A percentile compares a stretch with the other conserved stretches of the same genome.
Evolutionary conservation across 345 rosid species (phyloP).

Genomic region (Gossypium thurberi): DNA sequence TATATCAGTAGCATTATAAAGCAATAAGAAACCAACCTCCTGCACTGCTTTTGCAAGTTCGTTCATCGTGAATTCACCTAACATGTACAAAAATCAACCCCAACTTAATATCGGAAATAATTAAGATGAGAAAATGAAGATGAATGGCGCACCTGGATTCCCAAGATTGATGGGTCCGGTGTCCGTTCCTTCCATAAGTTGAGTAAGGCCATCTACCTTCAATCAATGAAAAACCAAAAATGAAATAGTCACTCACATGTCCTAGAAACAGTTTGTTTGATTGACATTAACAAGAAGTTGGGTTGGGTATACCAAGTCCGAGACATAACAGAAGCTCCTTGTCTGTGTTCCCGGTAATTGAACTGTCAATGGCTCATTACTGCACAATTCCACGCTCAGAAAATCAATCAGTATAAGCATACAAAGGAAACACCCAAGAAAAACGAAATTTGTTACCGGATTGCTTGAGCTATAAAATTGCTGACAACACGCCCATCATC

Average conservation of each 20-base stretch:
- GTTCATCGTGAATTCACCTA: slow-evolving; percentile 64
- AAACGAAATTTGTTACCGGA: slow-evolving; percentile 38
- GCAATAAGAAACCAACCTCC: slow-evolving; percentile 45
- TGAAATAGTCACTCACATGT: background rate
- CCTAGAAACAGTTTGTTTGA: background rate
- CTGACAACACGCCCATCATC: slow-evolving; percentile 97
- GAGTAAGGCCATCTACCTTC: slow-evolving; percentile 88
- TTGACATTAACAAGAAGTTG: background rate
- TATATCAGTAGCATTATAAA: background rate
- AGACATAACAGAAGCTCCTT: slow-evolving; percentile 90
- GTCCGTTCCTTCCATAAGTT: slow-evolving; percentile 88
- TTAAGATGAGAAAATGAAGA: background rate
- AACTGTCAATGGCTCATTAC: slow-evolving; percentile 80
- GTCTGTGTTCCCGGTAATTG: slow-evolving; percentile 97
- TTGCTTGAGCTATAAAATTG: slow-evolving; percentile 93
- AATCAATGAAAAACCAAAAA: background rate
- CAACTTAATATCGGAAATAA: background rate
- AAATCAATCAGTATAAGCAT: background rate
- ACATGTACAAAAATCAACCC: background rate
- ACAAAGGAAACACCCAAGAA: background rate
- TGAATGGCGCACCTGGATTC: slow-evolving; percentile 48
- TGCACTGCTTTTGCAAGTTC: slow-evolving; percentile 87
- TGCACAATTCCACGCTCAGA: slow-evolving; percentile 20
- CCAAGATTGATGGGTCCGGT: slow-evolving; percentile 92
- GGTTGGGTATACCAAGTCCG: slow-evolving; percentile 65